Evolutionary conservation across 805 yeast genomes (phyloP).

Genomic region (Saccharomycopsis microspora): DNA sequence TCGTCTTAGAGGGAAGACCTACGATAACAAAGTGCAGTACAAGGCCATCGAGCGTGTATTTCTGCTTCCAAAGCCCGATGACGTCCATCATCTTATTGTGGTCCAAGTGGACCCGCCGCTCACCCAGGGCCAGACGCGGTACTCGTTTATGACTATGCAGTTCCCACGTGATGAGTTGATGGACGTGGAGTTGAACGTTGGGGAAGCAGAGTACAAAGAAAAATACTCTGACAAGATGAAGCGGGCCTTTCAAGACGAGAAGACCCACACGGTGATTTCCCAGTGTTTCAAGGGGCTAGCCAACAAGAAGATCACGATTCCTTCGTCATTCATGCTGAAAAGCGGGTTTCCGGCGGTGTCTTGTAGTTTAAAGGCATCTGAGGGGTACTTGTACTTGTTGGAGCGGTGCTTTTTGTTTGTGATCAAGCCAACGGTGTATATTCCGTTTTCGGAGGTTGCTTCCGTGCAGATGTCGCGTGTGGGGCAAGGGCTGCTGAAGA

Average conservation of each 20-base stretch:
- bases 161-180: conserved; percentile 83
- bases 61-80: conserved; percentile 90
- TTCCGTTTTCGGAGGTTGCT: conserved; percentile 75
- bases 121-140: conserved; percentile 96
- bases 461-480: conserved; percentile 79
- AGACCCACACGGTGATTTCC: conserved; percentile 76
- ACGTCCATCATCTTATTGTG: conserved; percentile 75
- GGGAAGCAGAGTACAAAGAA: conserved; percentile 67
- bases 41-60: conserved; percentile 83
- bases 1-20: conserved; percentile 92
- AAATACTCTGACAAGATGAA: conserved; percentile 70
- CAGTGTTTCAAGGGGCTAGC: conserved; percentile 86
- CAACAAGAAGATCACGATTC: conserved; percentile 73
- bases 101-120: conserved; percentile 94
- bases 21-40: conserved; percentile 91
- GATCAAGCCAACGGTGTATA: conserved; percentile 87
- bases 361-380: conserved; percentile 90
- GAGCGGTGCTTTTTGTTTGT: conserved; percentile 86
- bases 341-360: conserved; percentile 77
- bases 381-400: conserved; percentile 87
- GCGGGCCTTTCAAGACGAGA: conserved; percentile 57
- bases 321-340: conserved; percentile 70
- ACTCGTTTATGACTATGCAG: conserved; percentile 85
- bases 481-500: conserved; percentile 73
- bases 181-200: conserved; percentile 78